These are phyloP conservation scores for Phlebopus sp. DNA, from an alignment of 1,284 basidiomycete species.

Conservation along the genomic window DNA sequence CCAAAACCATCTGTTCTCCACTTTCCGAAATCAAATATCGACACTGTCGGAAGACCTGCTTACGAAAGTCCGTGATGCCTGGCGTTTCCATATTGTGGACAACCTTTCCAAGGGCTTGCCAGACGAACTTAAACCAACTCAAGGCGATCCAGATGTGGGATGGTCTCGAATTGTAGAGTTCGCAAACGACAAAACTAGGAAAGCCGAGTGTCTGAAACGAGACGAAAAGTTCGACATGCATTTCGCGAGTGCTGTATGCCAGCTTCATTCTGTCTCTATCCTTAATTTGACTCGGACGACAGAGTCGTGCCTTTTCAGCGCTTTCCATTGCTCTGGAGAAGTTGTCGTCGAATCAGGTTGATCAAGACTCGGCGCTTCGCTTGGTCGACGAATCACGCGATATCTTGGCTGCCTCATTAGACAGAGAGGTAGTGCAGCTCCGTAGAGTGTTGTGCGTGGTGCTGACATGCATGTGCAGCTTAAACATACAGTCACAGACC, in stretches of 20 bases:
- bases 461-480: constrained; percentile 44
- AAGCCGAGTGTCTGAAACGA: constrained; percentile 63
- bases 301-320: constrained; percentile 57
- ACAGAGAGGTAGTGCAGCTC: constrained; percentile 59
- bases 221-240: constrained; percentile 94
- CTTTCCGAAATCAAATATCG: constrained; percentile 56
- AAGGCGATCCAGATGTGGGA: constrained; percentile 47
- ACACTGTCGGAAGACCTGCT: constrained; percentile 60
- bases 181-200: constrained; percentile 60
- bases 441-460: background rate
- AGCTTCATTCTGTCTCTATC: constrained; percentile 1
- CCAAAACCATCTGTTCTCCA: constrained; percentile 78
- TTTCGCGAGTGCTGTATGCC: constrained; percentile 67
- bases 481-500: constrained; percentile 83
- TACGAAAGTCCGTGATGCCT: constrained; percentile 58
- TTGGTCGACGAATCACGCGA: constrained; percentile 77
- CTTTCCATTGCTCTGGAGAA: constrained; percentile 43
- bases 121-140: constrained; percentile 41
- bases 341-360: constrained; percentile 40
- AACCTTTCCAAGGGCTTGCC: constrained; percentile 60
- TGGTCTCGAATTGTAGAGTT: constrained; percentile 54
- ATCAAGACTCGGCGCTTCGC: constrained; percentile 49
- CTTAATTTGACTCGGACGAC: constrained; percentile 14
- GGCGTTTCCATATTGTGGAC: constrained; percentile 61
- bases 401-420: constrained; percentile 71